Percentiles rank a stretch among this genome's conserved stretches.
Conservation (phyloP, 208 protist species). For the Trypanosoma grayi region DNA sequence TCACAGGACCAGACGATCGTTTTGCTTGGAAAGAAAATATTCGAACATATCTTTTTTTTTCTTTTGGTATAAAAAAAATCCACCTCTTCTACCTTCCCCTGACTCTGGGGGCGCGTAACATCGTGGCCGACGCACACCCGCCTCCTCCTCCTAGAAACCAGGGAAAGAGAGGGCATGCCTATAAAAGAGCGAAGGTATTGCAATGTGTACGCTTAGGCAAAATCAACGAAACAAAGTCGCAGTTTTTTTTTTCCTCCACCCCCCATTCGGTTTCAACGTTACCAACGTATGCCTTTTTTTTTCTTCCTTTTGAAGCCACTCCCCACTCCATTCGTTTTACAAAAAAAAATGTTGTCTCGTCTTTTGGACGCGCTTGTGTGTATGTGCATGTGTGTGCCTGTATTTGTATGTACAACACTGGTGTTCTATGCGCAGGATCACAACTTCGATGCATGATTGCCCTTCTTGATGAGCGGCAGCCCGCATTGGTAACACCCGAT, state of each 20-base stretch:
- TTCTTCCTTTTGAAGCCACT: too few species aligned
- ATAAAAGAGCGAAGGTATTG: too few species aligned
- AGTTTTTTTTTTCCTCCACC: neutral
- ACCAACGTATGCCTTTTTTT: too few species aligned
- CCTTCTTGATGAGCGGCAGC: constrained; percentile 11
- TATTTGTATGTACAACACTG: too few species aligned
- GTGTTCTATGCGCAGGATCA: too few species aligned
- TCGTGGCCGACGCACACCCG: neutral
- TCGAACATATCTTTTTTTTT: neutral
- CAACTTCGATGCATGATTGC: neutral
- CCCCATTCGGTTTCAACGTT: neutral
- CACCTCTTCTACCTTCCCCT: neutral
- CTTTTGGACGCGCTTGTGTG: neutral
- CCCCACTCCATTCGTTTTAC: too few species aligned
- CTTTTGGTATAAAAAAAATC: neutral
- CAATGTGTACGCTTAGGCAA: too few species aligned
- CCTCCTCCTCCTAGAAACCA: neutral
- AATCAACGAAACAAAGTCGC: too few species aligned
- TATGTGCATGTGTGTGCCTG: neutral
- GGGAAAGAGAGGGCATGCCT: too few species aligned
- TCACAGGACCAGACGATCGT: neutral
- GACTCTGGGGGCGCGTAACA: too few species aligned
- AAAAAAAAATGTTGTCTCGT: neutral
- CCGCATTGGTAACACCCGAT: constrained; percentile 65
- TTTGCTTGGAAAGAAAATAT: neutral